Evolutionary conservation across 2,329 filamentous ascomycete species (phyloP), one percentile per base, ranked within the genome.

Genomic region (Elsinoe australis): DNA sequence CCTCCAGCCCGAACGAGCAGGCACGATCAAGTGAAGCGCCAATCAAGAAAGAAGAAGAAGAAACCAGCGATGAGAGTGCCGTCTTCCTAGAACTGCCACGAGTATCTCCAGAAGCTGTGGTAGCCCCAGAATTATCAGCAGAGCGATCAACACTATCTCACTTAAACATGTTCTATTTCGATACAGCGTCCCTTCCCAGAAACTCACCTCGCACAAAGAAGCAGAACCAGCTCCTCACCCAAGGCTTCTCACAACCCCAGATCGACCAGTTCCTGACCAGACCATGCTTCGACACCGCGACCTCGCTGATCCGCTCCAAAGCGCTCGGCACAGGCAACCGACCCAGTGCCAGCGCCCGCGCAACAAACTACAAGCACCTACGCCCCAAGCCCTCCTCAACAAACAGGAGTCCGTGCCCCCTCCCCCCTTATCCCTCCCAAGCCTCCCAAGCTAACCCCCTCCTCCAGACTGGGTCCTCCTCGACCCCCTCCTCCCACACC

Each of bases 391-490:
- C 36, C 3, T 12, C 15, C 18, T 6, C 36, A 14, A 6, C 21
- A 3, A 41, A 26, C 22, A 28, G 10, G 12, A 28, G 36, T 41
- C n/a, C n/a, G n/a, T n/a, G n/a, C n/a, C n/a, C n/a, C n/a, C n/a
- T n/a, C n/a, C n/a, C n/a, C n/a, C n/a, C n/a, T n/a, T n/a, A n/a
- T n/a, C n/a, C n/a, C n/a, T n/a, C n/a, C n/a, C n/a, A n/a, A n/a
- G n/a, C n/a, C n/a, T n/a, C n/a, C n/a, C n/a, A n/a, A n/a, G n/a
- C n/a, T n/a, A n/a, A n/a, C n/a, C n/a, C n/a, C n/a, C n/a, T n/a
- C n/a, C n/a, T n/a, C n/a, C n/a, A 58, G 57, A 57, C 32, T 58
- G 55, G 57, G 53, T 58, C 15, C 56, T 60, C 34, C 58, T 58
- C 42, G 56, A 60, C 28, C 52, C 53, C 1, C 33, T 50, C 21